Evolutionary conservation across 2,329 filamentous ascomycete genomes (phyloP).

Genomic region (Rutstroemia sp.): DNA sequence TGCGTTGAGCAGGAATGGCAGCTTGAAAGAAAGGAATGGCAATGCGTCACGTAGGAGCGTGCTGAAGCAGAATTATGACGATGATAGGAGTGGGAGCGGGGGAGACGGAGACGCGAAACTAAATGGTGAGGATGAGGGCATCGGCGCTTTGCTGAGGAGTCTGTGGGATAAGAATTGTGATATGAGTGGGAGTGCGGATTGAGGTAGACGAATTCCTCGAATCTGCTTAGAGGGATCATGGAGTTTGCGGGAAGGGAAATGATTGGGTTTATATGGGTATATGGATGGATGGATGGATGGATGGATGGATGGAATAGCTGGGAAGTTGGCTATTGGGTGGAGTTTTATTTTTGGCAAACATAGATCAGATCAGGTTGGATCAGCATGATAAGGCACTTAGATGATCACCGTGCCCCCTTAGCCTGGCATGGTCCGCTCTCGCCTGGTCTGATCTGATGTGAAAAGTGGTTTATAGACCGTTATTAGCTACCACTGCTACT

Average conservation of each 20-base stretch:
- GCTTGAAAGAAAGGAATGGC: constrained; percentile 4
- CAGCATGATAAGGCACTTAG: too few species aligned
- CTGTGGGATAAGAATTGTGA: constrained; percentile 57
- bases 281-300: background rate
- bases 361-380: too few species aligned
- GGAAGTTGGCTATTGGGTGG: too few species aligned
- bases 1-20: constrained; percentile 23
- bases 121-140: constrained; percentile 27
- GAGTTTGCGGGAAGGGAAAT: background rate
- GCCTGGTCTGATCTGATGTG: too few species aligned
- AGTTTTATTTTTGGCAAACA: too few species aligned
- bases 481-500: too few species aligned
- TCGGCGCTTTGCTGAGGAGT: constrained; percentile 45
- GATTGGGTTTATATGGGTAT: background rate
- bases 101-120: constrained; percentile 9
- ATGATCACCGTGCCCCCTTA: too few species aligned
- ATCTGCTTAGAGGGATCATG: background rate
- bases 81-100: constrained; percentile 23
- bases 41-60: constrained; percentile 23
- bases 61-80: constrained; percentile 35
- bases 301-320: background rate
- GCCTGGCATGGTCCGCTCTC: too few species aligned
- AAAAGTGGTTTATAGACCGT: too few species aligned
- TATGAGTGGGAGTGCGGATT: constrained; percentile 42
- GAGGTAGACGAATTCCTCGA: background rate